Conservation (phyloP, 139 green algal species). For the Micractinium sp. region DNA sequence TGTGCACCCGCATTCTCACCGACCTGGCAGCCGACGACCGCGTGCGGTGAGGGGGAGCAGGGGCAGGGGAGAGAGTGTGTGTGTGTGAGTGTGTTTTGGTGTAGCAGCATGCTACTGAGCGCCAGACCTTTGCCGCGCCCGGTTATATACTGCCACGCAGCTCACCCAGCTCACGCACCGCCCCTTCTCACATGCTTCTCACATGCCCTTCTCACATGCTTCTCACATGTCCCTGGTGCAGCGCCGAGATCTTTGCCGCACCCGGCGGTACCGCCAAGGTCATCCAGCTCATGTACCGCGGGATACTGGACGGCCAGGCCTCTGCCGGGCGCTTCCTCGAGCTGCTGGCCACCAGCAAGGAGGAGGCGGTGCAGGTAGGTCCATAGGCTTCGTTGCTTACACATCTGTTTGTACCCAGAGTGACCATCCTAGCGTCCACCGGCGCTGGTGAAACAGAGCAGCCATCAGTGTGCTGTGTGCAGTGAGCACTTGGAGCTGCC, state of each 20-base stretch:
- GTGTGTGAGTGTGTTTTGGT: neutral
- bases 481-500: no score
- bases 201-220: neutral
- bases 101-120: neutral
- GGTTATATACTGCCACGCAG: neutral
- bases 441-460: no score
- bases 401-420: no score
- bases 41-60: neutral
- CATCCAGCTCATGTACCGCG: conserved; percentile 32
- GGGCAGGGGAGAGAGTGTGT: neutral
- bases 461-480: no score
- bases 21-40: conserved; percentile 19
- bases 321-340: conserved; percentile 28
- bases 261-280: conserved; percentile 28
- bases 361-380: conserved; percentile 11
- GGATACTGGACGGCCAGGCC: conserved; percentile 29
- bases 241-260: conserved; percentile 10
- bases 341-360: conserved; percentile 14
- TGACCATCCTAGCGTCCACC: no score
- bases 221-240: neutral
- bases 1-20: conserved; percentile 29
- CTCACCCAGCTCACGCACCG: neutral
- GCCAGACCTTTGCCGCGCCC: neutral
- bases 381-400: no score
- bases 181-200: neutral